Conservation (phyloP, 2,329 filamentous ascomycete species). For the Colletotrichum karsti region DNA sequence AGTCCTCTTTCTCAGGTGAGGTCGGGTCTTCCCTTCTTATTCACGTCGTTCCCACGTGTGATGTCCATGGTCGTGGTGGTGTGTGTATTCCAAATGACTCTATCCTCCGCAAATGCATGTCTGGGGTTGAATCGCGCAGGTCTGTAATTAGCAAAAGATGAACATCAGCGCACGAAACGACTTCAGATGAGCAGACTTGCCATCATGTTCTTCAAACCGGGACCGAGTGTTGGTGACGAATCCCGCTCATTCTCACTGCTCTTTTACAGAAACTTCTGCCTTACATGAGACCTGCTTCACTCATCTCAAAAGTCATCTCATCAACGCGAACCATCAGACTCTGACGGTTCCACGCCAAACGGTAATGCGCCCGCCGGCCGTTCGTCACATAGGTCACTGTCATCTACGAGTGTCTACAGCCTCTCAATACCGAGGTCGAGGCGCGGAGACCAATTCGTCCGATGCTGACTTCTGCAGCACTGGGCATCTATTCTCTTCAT, state of each 20-base stretch:
- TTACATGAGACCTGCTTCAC: not conserved
- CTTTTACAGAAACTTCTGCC: not conserved
- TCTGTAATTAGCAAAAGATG: constrained; percentile 20
- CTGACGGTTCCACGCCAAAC: constrained; percentile 11
- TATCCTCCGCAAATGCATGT: not conserved
- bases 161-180: not conserved
- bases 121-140: constrained; percentile 13
- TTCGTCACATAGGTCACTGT: not conserved
- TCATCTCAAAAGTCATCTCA: constrained; percentile 3
- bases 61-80: not conserved
- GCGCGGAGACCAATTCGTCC: constrained; percentile 7
- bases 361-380: not conserved
- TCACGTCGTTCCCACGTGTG: not conserved
- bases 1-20: constrained; percentile 18
- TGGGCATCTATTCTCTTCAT: not conserved
- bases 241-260: not conserved
- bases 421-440: not conserved
- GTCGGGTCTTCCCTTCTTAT: constrained; percentile 18
- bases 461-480: not conserved
- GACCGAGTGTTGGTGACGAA: not conserved
- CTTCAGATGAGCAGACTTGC: constrained; percentile 3
- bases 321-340: not conserved
- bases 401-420: not conserved
- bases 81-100: constrained; percentile 10
- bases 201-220: not conserved